phyloP scores from a whole-genome alignment of 208 protist genomes.

The Kentomonas sorsogonicus region DNA sequence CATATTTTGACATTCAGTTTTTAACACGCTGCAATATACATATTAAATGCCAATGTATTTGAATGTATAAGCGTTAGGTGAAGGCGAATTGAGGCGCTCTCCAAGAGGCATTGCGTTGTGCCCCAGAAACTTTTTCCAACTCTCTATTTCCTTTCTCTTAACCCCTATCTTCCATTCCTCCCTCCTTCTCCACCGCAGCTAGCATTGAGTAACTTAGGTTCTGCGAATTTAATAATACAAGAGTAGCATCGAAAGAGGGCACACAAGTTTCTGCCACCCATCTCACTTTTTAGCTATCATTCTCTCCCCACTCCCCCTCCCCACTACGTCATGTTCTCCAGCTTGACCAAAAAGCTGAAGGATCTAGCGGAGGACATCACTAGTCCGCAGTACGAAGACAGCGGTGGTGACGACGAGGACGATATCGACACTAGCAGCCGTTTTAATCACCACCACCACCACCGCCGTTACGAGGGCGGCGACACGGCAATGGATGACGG shows the following conservation, averaged over 20 bases:
- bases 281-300: slow-evolving; percentile 1
- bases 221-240: background rate
- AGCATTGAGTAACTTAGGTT: background rate
- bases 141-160: background rate
- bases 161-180: background rate
- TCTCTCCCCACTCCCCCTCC: slow-evolving; percentile 5
- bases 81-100: background rate
- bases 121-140: background rate
- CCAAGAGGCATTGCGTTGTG: background rate
- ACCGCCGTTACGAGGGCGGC: too few relatives aligned
- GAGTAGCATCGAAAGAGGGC: too few relatives aligned
- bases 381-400: slow-evolving; percentile 50
- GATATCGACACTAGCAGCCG: background rate
- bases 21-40: too few relatives aligned
- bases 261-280: background rate
- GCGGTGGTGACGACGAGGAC: slow-evolving; percentile 13
- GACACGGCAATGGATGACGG: too few relatives aligned
- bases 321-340: slow-evolving; percentile 2
- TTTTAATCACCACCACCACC: background rate
- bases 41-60: too few relatives aligned
- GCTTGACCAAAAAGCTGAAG: slow-evolving; percentile 62
- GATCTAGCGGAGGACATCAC: slow-evolving; percentile 72
- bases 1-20: too few relatives aligned
- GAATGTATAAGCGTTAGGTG: too few relatives aligned
- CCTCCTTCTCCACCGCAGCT: background rate